Conservation (phyloP, 345 rosid genomes). For the Hevea brasiliensis region DNA sequence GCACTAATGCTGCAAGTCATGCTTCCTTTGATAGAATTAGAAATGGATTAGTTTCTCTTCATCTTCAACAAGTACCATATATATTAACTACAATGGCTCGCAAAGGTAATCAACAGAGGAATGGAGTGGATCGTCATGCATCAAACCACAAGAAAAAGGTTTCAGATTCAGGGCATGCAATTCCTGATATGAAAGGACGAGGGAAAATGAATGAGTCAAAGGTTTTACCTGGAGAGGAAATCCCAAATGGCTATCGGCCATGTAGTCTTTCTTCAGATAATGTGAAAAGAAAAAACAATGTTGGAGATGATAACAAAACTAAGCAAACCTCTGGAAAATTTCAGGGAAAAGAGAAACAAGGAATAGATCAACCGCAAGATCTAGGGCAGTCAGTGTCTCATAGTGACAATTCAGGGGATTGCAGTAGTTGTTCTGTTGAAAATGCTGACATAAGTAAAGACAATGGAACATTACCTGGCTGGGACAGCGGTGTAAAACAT, state of each 20-base stretch:
- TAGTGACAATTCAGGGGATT: slow-evolving; percentile 28
- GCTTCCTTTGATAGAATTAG: neutral
- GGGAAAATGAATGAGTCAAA: slow-evolving; percentile 47
- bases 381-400: slow-evolving; percentile 36
- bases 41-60: slow-evolving; percentile 25
- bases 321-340: slow-evolving; percentile 31
- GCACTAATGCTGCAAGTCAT: neutral
- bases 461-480: slow-evolving; percentile 33
- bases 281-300: slow-evolving; percentile 15
- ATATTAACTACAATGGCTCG: slow-evolving; percentile 62
- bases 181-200: slow-evolving; percentile 37
- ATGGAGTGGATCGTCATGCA: slow-evolving; percentile 57
- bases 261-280: slow-evolving; percentile 26
- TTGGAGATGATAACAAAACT: slow-evolving; percentile 34
- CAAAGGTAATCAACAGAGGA: slow-evolving; percentile 74
- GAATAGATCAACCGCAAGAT: slow-evolving; percentile 29
- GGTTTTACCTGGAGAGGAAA: slow-evolving; percentile 45
- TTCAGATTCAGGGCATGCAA: slow-evolving; percentile 40
- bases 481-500: slow-evolving; percentile 37
- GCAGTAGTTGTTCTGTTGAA: slow-evolving; percentile 34
- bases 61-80: slow-evolving; percentile 6
- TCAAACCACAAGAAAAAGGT: slow-evolving; percentile 51
- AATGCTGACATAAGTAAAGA: slow-evolving; percentile 32
- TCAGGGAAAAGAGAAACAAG: slow-evolving; percentile 40
- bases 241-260: slow-evolving; percentile 42